These are phyloP conservation scores for Boechera retrofracta DNA, from an alignment of 345 rosid species.

Conservation along the genomic window DNA sequence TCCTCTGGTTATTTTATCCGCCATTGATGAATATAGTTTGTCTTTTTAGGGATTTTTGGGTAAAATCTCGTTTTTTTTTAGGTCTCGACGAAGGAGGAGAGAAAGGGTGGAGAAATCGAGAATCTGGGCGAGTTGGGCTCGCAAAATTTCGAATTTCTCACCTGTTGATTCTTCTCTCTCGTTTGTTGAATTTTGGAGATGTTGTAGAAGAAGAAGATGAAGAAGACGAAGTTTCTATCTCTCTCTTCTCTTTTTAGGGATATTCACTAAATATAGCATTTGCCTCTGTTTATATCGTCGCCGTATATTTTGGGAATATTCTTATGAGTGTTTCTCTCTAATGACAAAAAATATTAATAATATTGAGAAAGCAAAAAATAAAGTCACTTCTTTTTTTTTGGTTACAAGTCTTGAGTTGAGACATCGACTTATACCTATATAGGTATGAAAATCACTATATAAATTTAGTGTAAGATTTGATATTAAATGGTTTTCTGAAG, in stretches of 20 bases:
- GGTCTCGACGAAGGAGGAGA: not conserved
- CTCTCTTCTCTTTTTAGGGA: conserved; percentile 30
- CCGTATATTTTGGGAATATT: conserved; percentile 41
- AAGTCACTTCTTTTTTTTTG: not conserved
- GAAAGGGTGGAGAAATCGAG: conserved; percentile 41
- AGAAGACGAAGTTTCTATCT: conserved; percentile 17
- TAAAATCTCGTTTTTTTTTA: not conserved
- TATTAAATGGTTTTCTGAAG: not conserved
- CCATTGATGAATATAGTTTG: conserved; percentile 15
- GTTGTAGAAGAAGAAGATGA: conserved; percentile 18
- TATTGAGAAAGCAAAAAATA: not conserved
- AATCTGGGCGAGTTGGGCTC: conserved; percentile 43
- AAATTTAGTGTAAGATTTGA: not conserved
- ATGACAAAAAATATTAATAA: not conserved
- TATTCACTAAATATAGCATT: conserved; percentile 36
- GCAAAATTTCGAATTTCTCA: conserved; percentile 39
- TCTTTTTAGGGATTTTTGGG: not conserved
- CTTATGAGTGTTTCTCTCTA: conserved; percentile 7
- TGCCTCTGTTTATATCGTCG: conserved; percentile 32
- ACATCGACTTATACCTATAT: conserved; percentile 4
- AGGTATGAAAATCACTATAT: not conserved
- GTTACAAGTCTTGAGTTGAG: not conserved
- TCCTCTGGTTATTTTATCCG: conserved; percentile 3
- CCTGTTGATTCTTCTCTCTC: conserved; percentile 28
- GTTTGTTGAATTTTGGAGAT: conserved; percentile 10